Base-by-base conservation (phyloP, 768 basidiomycete genomes). In the Pholiota conissans region DNA sequence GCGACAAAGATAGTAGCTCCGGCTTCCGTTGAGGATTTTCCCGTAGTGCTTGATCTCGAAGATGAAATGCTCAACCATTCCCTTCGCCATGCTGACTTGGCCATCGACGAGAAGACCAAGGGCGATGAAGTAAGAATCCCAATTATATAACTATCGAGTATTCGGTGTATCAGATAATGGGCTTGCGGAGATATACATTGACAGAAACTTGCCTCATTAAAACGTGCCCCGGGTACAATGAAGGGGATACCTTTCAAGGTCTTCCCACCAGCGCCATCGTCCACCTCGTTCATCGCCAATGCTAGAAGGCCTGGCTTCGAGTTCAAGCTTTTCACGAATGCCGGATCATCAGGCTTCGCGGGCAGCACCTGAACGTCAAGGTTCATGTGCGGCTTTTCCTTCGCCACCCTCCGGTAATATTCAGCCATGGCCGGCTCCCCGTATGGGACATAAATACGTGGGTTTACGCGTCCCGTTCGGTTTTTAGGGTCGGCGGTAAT, bases 401-500 rank as follows among this genome's bases (percentile, higher is more conserved):
- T 82, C 1, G 94, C 92, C 42, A 99, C 95, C 71, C 84, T 82
- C 56, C 91, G 83, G 76, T 99, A 99, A 76, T 98, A 97, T 66
- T 95, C 91, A 40, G 86, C 92, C 91, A 98, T 98, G 24, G 85
- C 88, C 2, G 93, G 91, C 74, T 97, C 95, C 18, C 89, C 91
- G 63, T 95, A 81, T 4, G 96, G 96, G 13, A 99, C 89, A 69
- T 98, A 99, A 65, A 99, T 96, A 35, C 93, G 84, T 13, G 97
- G 93, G 56, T 92, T 90, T 48, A 91, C 80, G 60, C 91, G 90
- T 28, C 91, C 89, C 2, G 93, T 92, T 29, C 97, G 86, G 72
- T 98, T 98, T 78, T 99, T 99, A 4, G 96, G 96, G 73, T 98
- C 97, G 3, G 95, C 94, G 56, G 93, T 95, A 64, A 98, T 98